phyloP scores from a whole-genome alignment of 305 asterid genomes.

The Fraxinus angustifolia region DNA sequence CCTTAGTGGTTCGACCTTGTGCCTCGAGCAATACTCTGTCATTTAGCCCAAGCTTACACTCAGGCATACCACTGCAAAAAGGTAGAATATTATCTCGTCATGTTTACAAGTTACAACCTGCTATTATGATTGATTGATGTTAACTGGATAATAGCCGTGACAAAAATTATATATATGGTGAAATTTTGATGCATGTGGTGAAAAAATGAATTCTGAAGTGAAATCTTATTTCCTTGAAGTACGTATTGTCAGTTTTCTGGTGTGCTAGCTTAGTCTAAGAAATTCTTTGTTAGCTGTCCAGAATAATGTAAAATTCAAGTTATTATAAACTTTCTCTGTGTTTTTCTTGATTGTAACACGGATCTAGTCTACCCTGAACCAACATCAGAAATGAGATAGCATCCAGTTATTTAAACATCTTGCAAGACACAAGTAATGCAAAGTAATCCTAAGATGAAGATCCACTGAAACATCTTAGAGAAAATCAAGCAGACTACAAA shows the following conservation, averaged over 20 bases:
- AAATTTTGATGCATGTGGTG: background rate
- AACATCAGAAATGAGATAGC: background rate
- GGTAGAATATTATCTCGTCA: constrained; percentile 19
- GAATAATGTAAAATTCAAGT: background rate
- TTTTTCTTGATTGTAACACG: background rate
- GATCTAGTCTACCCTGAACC: background rate
- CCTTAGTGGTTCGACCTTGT: constrained; percentile 87
- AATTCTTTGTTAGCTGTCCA: background rate
- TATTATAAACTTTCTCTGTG: background rate
- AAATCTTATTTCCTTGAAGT: background rate
- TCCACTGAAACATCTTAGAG: background rate
- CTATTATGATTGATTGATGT: background rate
- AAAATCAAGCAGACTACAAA: background rate
- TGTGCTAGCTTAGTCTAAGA: background rate
- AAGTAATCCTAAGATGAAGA: background rate
- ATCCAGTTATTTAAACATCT: background rate
- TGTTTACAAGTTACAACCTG: background rate
- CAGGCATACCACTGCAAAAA: constrained; percentile 93
- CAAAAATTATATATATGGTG: background rate
- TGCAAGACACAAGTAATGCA: background rate
- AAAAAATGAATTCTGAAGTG: background rate
- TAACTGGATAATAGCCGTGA: background rate
- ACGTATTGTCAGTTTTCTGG: background rate
- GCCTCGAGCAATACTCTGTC: constrained; percentile 90
- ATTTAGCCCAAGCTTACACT: constrained; percentile 94